phyloP scores from a whole-genome alignment of 768 basidiomycete species.

The Trametes maxima region DNA sequence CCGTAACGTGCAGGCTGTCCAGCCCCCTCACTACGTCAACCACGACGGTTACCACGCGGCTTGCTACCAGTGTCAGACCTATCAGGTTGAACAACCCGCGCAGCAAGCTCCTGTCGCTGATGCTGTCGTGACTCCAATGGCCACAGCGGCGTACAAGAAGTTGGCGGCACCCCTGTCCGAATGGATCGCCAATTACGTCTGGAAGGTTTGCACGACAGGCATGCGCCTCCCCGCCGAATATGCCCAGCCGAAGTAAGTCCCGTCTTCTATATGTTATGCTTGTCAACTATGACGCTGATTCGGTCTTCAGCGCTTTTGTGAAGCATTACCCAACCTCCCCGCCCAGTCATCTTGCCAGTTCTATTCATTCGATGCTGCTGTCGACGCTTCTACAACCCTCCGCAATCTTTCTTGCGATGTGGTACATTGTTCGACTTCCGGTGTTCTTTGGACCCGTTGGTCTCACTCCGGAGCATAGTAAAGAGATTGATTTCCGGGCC shows the following conservation, averaged over 20 bases:
- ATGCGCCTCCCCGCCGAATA: constrained; percentile 58
- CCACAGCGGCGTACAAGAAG: constrained; percentile 64
- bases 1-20: constrained; percentile 9
- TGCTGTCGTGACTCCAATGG: constrained; percentile 47
- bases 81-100: constrained; percentile 29
- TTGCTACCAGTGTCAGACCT: constrained; percentile 32
- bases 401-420: constrained; percentile 73
- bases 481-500: constrained; percentile 64
- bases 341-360: constrained; percentile 56
- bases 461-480: constrained; percentile 53
- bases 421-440: constrained; percentile 82
- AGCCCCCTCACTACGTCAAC: constrained; percentile 17
- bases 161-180: constrained; percentile 76
- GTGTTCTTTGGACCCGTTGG: constrained; percentile 60
- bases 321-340: constrained; percentile 48
- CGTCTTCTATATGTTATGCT: background rate
- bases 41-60: constrained; percentile 32
- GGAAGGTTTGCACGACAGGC: constrained; percentile 81
- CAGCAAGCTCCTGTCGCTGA: constrained; percentile 45
- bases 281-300: background rate
- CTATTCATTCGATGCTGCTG: constrained; percentile 72
- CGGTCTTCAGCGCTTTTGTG: constrained; percentile 24
- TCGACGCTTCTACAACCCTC: constrained; percentile 84
- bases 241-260: constrained; percentile 56
- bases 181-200: constrained; percentile 79